phyloP scores from a whole-genome alignment of 2,329 filamentous ascomycete genomes.

The Aspergillus clavatus region DNA sequence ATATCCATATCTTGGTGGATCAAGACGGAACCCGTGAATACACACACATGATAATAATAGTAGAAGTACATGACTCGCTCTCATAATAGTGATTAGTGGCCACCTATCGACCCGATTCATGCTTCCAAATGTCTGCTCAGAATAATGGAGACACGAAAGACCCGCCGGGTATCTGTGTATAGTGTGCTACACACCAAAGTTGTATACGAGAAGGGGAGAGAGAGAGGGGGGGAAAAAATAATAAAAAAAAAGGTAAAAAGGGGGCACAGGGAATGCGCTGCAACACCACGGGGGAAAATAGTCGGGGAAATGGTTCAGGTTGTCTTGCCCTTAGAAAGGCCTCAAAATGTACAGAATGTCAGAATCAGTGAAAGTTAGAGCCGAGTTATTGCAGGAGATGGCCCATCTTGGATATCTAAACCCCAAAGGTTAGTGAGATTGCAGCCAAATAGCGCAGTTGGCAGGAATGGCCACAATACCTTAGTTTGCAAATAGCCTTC shows the following conservation, averaged over 20 bases:
- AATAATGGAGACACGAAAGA: no score
- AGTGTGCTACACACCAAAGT: background rate
- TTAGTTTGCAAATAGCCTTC: conserved; percentile 94
- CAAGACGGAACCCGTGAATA: no score
- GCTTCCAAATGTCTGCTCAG: no score
- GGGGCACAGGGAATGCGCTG: background rate
- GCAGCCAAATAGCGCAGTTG: background rate
- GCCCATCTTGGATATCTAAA: conserved; percentile 79
- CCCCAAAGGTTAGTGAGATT: background rate
- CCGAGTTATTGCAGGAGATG: conserved; percentile 57
- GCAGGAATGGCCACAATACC: conserved; percentile 49
- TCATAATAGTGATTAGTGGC: no score
- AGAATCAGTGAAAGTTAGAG: background rate
- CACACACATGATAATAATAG: no score
- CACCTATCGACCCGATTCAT: no score
- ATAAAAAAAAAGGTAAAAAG: background rate
- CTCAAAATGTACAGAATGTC: conserved; percentile 2
- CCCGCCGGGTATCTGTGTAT: no score
- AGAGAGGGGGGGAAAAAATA: no score
- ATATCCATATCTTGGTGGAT: no score
- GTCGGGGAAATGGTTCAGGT: background rate
- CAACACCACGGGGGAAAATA: no score
- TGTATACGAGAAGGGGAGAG: background rate
- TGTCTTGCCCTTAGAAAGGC: conserved; percentile 1
- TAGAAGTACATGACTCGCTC: no score